phyloP scores from a whole-genome alignment of 2,329 filamentous ascomycete genomes.

The Magnaporthiopsis rhizophila region DNA sequence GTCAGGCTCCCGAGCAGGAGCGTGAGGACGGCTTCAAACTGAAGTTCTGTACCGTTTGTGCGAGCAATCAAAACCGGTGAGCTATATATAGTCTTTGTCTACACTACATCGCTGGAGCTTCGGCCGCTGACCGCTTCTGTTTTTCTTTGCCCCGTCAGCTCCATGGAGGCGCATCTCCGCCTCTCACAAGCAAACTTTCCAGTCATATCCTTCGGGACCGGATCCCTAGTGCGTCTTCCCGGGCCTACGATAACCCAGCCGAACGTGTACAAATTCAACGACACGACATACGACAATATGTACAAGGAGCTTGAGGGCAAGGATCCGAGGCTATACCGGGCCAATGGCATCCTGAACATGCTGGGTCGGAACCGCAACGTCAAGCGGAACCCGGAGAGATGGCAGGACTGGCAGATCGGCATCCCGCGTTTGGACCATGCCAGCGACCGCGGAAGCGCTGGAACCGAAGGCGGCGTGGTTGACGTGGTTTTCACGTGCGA shows the following conservation, averaged over 20 bases:
- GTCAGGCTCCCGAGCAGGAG: conserved; percentile 17
- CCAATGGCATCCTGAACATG: conserved; percentile 94
- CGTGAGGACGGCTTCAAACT: conserved; percentile 66
- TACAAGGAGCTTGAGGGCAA: conserved; percentile 84
- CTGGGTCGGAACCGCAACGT: conserved; percentile 82
- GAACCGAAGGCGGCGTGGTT: conserved; percentile 81
- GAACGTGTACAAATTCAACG: conserved; percentile 98
- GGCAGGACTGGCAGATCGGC: conserved; percentile 94
- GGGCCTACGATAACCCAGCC: conserved; percentile 87
- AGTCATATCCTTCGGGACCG: conserved; percentile 97
- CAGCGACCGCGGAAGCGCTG: conserved; percentile 67
- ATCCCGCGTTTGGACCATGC: conserved; percentile 71
- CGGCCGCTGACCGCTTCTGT: not conserved
- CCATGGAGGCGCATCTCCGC: conserved; percentile 98
- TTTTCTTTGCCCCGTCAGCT: conserved; percentile 35
- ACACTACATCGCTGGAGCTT: not conserved
- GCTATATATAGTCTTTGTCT: conserved; percentile 13
- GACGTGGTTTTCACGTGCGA: conserved; percentile 97
- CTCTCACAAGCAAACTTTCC: conserved; percentile 81
- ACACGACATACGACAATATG: conserved; percentile 90
- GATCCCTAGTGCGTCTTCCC: conserved; percentile 85
- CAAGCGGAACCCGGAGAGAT: conserved; percentile 93
- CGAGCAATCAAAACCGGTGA: conserved; percentile 93
- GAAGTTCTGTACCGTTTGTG: conserved; percentile 97
- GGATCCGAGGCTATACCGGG: conserved; percentile 77